Percentiles rank a stretch among this genome's conserved stretches.
These are phyloP conservation scores for Teunomyces pallodes DNA, from an alignment of 805 yeast species.

Conservation along the genomic window DNA sequence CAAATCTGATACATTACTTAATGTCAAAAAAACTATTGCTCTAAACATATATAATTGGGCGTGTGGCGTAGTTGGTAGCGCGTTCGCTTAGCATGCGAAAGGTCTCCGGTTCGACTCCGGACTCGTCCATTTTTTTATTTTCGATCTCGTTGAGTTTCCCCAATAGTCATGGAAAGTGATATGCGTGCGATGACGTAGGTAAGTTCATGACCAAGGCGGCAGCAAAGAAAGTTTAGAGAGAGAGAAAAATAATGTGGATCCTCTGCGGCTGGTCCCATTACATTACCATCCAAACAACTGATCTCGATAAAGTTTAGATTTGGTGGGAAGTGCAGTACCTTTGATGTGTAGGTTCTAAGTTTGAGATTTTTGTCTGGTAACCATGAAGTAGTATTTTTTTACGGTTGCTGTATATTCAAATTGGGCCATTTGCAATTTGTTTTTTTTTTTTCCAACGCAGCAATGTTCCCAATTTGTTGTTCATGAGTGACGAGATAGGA, in stretches of 20 bases:
- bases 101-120: conserved; percentile 79
- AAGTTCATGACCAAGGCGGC: background rate
- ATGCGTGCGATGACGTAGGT: background rate
- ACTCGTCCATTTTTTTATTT: conserved; percentile 55
- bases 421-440: background rate
- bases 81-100: conserved; percentile 79
- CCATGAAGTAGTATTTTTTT: background rate
- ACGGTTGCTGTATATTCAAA: background rate
- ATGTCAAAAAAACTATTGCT: too few relatives aligned
- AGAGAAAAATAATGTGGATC: background rate
- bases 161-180: background rate
- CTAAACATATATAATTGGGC: conserved; percentile 51
- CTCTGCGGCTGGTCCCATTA: too few relatives aligned
- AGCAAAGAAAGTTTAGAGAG: background rate
- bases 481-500: conserved; percentile 1
- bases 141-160: background rate
- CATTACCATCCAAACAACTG: background rate
- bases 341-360: too few relatives aligned
- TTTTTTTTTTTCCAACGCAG: background rate
- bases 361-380: too few relatives aligned
- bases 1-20: too few relatives aligned
- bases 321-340: background rate
- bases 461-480: background rate
- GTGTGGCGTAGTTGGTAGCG: conserved; percentile 85
- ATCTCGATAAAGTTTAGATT: background rate